Evolutionary conservation across 371 early-diverging fungal genomes (phyloP), one percentile per base, ranked within the genome.

Genomic region (Choanephora cucurbitarum): DNA sequence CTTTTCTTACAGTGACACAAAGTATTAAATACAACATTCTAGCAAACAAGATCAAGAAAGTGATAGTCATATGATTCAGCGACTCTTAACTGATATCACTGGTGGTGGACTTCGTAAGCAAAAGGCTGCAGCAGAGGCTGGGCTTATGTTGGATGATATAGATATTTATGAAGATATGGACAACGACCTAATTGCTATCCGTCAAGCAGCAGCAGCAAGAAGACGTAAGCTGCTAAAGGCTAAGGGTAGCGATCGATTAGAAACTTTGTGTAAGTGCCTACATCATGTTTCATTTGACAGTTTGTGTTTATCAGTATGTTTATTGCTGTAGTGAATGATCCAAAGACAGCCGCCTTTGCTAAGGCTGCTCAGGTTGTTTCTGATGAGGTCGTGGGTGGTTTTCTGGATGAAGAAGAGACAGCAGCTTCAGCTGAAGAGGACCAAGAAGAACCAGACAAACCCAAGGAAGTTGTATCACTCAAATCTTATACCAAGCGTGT

Each of bases 301-400:
- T n/a, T n/a, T n/a, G n/a, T 21, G 34, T 24, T 21, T 9, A 9
- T 49, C 10, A 7, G 4, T 13, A 24, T 32, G n/a, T 15, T 18
- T 40, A 3, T 44, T 48, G 9, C 14, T 40, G 14, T 34, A 67
- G 73, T 74, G 9, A 52, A 54, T 3, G 62, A 79, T 31, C 74
- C 76, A 7, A 67, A 73, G 32, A 79, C 79, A 0, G 66, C 69
- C 10, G 79, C 79, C 21, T 79, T 79, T 66, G 79, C 75, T 15
- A 73, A 73, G 28, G 76, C 79, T 9, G 67, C 67, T 5, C 52
- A 57, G 32, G 58, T 69, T 24, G 47, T 66, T 15, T 51, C 60
- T 22, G 69, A 66, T 17, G 66, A 68, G n/a, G 44, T 32, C 11
- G 59, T 53, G 7, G 39, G 45, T 5, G 23, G 57, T 9, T 51